Base-by-base conservation (phyloP, 164 flowering plant genomes). In the Chimonanthus salicifolius region DNA sequence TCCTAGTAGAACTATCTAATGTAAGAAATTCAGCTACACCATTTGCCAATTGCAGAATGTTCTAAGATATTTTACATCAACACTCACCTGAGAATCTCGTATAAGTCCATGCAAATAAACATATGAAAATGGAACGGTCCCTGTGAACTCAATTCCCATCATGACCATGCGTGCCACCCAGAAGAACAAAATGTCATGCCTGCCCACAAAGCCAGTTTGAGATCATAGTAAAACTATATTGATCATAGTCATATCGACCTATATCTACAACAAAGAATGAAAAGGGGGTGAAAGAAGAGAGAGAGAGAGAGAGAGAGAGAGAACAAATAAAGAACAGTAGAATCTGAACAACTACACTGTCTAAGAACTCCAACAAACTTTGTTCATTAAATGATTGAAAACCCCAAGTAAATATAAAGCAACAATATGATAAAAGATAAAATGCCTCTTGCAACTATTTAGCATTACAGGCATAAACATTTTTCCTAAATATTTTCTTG, bases 91-190 rank as follows among this genome's bases (percentile, higher is more conserved):
- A 64, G 93, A 85, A 79, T 94, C 97, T 20, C 94, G 87, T 51
- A 94, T 94, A 71, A 94, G 92, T 69, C 97, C 97, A 86, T 92
- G 99, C 60, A 94, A 86, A 81, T 92, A 94, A 60, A 94, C 83
- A 82, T 86, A 70, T 46, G 88, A 84, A 82, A 94, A 94, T 7
- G 99, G 99, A 74, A 87, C 87, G 43, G 79, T 85, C 71, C 97
- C 99, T 0, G 97, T 92, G 78, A 94, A 89, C 80, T 94, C 97
- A 80, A 94, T 89, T 71, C 99, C 99, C 97, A 94, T 91, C 99
- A 94, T 94, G 72, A 94, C 91, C 99, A 94, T 94, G 71, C 99
- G 88, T 77, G 99, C 99, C 76, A 94, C 99, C 99, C 99, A 94
- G 75, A 94, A 94, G 88, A 94, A 94, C 78, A 94, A 83, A 78